Percentiles rank a stretch among this genome's conserved stretches.
Conservation (phyloP, 495 filamentous ascomycete genomes). For the Penicillium arizonense region DNA sequence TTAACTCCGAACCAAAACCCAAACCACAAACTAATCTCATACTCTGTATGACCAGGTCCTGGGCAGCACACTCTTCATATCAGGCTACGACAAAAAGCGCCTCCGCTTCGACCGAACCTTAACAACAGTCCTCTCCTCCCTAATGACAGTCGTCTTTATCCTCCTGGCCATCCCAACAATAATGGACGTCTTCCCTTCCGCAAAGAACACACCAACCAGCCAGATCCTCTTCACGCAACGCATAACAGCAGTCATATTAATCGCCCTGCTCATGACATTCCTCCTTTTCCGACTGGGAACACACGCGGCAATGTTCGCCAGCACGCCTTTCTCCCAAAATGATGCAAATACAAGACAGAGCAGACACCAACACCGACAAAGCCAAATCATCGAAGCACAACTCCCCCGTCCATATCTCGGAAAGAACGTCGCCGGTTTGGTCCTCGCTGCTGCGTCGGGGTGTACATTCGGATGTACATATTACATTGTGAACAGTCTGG, state of each 20-base stretch:
- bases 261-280: constrained; percentile 66
- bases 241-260: constrained; percentile 43
- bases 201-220: constrained; percentile 9
- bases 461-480: constrained; percentile 21
- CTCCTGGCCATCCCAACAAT: constrained; percentile 22
- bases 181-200: constrained; percentile 23
- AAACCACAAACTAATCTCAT: background rate
- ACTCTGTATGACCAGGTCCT: constrained; percentile 11
- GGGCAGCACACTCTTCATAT: constrained; percentile 18
- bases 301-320: constrained; percentile 16
- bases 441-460: constrained; percentile 12
- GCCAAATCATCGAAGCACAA: background rate
- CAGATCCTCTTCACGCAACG: constrained; percentile 38
- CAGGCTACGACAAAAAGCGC: constrained; percentile 20
- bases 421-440: background rate
- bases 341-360: background rate
- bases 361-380: background rate
- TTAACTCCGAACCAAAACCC: background rate
- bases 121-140: constrained; percentile 22
- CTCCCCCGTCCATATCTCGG: background rate
- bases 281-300: constrained; percentile 50
- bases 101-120: constrained; percentile 22
- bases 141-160: constrained; percentile 25
- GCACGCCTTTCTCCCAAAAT: constrained; percentile 1
- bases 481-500: constrained; percentile 24